These are phyloP conservation scores for Nemania sp. DNA, from an alignment of 2,329 filamentous ascomycete genomes.

Conservation along the genomic window DNA sequence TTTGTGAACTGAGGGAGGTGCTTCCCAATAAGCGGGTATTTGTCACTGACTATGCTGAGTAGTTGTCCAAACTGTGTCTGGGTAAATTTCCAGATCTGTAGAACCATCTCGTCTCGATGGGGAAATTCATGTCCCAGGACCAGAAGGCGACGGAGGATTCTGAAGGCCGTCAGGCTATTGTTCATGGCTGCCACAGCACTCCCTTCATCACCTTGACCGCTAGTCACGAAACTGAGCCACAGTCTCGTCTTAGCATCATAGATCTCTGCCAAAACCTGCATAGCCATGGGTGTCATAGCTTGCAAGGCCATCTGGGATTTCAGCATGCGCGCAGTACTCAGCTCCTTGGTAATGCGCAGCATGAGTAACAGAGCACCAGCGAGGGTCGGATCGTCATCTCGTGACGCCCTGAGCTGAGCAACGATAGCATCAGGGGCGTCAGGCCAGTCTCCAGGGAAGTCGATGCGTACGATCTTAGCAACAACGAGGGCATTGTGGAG, in stretches of 20 bases:
- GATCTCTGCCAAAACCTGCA: constrained; percentile 77
- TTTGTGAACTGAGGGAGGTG: constrained; percentile 91
- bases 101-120: constrained; percentile 75
- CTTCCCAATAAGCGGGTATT: constrained; percentile 63
- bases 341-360: constrained; percentile 86
- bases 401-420: constrained; percentile 63
- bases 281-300: constrained; percentile 77
- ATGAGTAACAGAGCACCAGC: constrained; percentile 75
- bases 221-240: constrained; percentile 68
- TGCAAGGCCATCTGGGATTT: constrained; percentile 78
- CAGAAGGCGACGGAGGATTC: constrained; percentile 77
- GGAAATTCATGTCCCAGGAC: constrained; percentile 84
- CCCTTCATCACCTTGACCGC: constrained; percentile 61
- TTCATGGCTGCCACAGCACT: constrained; percentile 68
- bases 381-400: constrained; percentile 65
- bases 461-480: constrained; percentile 85
- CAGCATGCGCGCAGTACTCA: constrained; percentile 77
- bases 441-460: constrained; percentile 87
- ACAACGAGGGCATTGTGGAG: constrained; percentile 86
- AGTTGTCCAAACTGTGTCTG: constrained; percentile 80
- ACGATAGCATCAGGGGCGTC: constrained; percentile 65
- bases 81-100: constrained; percentile 79
- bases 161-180: constrained; percentile 78
- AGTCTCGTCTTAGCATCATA: constrained; percentile 74
- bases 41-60: constrained; percentile 58